Evolutionary conservation across 805 yeast species (phyloP).

Genomic region (Komagataella mondaviorum): DNA sequence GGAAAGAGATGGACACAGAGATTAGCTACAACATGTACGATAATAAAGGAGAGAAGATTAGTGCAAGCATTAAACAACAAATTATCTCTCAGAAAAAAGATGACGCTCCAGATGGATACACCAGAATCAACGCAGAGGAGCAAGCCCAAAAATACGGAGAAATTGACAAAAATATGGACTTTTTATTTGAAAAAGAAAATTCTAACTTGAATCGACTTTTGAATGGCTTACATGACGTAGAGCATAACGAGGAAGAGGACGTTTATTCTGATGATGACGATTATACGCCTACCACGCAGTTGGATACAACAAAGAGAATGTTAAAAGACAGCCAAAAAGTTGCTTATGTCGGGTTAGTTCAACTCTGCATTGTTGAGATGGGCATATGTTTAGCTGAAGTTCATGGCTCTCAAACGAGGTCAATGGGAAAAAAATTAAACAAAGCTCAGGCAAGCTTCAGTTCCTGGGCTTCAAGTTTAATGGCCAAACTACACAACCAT

Average conservation of each 20-base stretch:
- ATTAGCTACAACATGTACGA: slow-evolving; percentile 70
- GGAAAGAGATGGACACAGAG: slow-evolving; percentile 84
- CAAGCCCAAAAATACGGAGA: slow-evolving; percentile 62
- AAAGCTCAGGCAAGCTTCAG: slow-evolving; percentile 66
- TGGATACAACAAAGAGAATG: slow-evolving; percentile 70
- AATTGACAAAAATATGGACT: slow-evolving; percentile 38
- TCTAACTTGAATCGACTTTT: slow-evolving; percentile 18
- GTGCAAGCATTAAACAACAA: slow-evolving; percentile 20
- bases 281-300: slow-evolving; percentile 43
- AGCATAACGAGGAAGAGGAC: slow-evolving; percentile 12
- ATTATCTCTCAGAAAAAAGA: slow-evolving; percentile 14
- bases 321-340: slow-evolving; percentile 74
- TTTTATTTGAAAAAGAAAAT: slow-evolving; percentile 25
- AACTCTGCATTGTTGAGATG: slow-evolving; percentile 65
- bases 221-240: slow-evolving; percentile 9
- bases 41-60: slow-evolving; percentile 56
- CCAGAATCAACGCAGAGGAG: slow-evolving; percentile 77
- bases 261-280: slow-evolving; percentile 19
- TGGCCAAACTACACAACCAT: slow-evolving; percentile 65
- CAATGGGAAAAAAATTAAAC: slow-evolving; percentile 46
- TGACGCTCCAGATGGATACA: slow-evolving; percentile 58
- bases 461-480: slow-evolving; percentile 69
- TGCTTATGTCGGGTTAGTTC: slow-evolving; percentile 81
- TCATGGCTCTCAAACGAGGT: slow-evolving; percentile 36
- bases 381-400: slow-evolving; percentile 64